Base-by-base conservation (phyloP, 1,284 basidiomycete genomes). In the Stereum hirsutum region DNA sequence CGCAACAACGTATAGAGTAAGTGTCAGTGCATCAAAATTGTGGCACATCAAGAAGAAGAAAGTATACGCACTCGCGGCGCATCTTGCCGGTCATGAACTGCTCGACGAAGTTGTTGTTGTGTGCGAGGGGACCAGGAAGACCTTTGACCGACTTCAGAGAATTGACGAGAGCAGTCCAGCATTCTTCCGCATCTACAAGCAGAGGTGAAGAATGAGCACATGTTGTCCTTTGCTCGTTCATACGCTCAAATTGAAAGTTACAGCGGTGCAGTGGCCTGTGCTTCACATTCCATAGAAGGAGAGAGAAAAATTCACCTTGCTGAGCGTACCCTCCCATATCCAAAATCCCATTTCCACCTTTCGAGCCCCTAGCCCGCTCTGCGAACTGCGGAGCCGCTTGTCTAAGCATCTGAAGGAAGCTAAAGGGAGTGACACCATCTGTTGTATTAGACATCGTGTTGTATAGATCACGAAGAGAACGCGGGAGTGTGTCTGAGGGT, bases 381-480 rank as follows among this genome's bases (percentile, higher is more conserved):
- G 83, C 89, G 55, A 99, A 99, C 61, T 98, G 96, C 2, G 95
- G 95, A 15, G 90, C 84, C 1, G 84, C 78, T 43, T 78, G 72
- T 17, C 93, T 78, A 31, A 98, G 70, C 21, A 81, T 69, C 12
- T 66, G 65, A 41, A 96, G 63, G 57, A 97, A 90, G 0, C 65
- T 47, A n/a, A 73, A 53, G 0, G 95, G 96, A 1, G 81, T 78
- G 41, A 95, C 79, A 11, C 77, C 73, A 26, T 90, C 86, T 0
- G 86, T 82, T 0, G 92, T 91, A 38, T 75, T 70, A 2, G 70
- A 60, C 81, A 98, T 89, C 46, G 68, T 71, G 3, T 62, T 56
- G 61, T 87, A 95, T 4, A 96, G 66, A 46, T 85, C 76, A 24
- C 84, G 78, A 42, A 98, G 62, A 0, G 88, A 73, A 31, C 59